Base-by-base conservation (phyloP, 2,329 filamentous ascomycete species). In the Hypoxylon sp. region DNA sequence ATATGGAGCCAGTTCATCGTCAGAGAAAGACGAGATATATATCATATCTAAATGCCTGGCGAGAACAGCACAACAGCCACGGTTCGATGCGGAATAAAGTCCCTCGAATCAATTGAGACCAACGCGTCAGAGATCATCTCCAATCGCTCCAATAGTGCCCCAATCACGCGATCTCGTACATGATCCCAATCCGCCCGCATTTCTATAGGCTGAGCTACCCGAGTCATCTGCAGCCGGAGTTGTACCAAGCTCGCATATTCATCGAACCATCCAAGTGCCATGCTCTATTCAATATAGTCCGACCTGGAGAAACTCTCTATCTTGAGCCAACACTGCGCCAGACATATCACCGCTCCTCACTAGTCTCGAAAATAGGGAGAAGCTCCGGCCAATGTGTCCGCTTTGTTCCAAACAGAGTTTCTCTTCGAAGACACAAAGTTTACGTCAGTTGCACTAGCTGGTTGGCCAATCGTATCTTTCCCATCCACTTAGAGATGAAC, bases 101-200 rank as follows among this genome's bases (percentile, higher is more conserved):
- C 37, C 23, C 30, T 58, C 54, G 20, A 55, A 56, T 51, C 40
- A 56, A 29, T 42, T 43, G 44, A 15, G 31, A 21, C 36, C 35
- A 11, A 43, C 20, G 46, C 16, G 9, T 27, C 27, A 11, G 36
- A 35, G 59, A 61, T 60, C 59, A 41, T 44, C 50, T 37, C 36
- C 36, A 36, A 60, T 53, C 44, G 45, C 42, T 44, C 48, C 55
- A 55, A 53, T 55, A 7, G 35, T 36, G 43, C 27, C 40, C 19
- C 30, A 43, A 55, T 66, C 63, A 66, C 63, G 51, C 64, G 61
- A 62, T 61, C 60, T 45, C 60, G 21, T 60, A 63, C 55, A 64
- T 59, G 25, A 58, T 36, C 35, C 51, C 30, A 56, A 56, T 31
- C 31, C 47, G 42, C 45, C 40, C 27, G 23, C 26, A 35, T 54